Conservation (phyloP, 2,329 filamentous ascomycete species). For the Nothophoma quercina region DNA sequence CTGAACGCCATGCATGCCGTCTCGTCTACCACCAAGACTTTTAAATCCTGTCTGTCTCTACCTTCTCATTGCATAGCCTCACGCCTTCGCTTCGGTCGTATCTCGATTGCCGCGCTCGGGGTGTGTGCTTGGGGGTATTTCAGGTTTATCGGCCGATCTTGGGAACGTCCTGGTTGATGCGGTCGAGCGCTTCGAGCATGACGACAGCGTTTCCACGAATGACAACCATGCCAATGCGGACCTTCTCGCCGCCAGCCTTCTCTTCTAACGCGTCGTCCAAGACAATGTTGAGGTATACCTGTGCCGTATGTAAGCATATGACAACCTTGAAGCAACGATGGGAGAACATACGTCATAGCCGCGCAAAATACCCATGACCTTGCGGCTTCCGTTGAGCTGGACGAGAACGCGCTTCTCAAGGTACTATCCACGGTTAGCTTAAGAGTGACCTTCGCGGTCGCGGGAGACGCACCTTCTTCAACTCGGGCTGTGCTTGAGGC, state of each 20-base stretch:
- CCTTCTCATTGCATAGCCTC: neutral
- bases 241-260: slow-evolving; percentile 89
- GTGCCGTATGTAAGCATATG: slow-evolving; percentile 6
- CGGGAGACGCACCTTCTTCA: slow-evolving; percentile 80
- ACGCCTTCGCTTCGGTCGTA: slow-evolving; percentile 1
- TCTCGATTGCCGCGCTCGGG: slow-evolving; percentile 1
- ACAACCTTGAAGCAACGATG: neutral
- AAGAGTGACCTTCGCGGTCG: neutral
- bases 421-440: slow-evolving; percentile 68
- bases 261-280: slow-evolving; percentile 97
- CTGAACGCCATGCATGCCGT: slow-evolving; percentile 29
- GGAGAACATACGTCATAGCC: slow-evolving; percentile 84
- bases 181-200: slow-evolving; percentile 77
- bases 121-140: neutral
- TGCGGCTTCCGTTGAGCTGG: slow-evolving; percentile 96
- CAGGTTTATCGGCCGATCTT: slow-evolving; percentile 40
- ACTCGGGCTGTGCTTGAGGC: slow-evolving; percentile 98
- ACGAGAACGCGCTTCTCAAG: slow-evolving; percentile 99
- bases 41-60: neutral
- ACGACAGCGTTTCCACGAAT: slow-evolving; percentile 98
- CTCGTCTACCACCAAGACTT: slow-evolving; percentile 12
- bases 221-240: slow-evolving; percentile 90
- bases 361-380: slow-evolving; percentile 91
- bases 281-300: slow-evolving; percentile 99
- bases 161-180: slow-evolving; percentile 46